Conservation (phyloP, 306 rosid genomes). For the Quercus gilva region DNA sequence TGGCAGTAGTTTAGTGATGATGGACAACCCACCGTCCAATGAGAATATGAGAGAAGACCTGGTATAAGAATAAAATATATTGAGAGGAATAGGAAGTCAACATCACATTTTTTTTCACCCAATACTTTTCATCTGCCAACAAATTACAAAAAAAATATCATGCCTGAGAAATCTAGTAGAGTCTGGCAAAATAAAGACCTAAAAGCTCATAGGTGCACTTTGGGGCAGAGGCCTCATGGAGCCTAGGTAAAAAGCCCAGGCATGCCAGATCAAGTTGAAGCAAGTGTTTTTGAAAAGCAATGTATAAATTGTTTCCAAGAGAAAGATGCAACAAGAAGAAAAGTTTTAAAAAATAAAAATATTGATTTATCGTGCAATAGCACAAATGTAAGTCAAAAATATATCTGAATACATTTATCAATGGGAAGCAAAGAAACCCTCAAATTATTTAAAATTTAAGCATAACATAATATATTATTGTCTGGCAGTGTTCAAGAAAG, state of each 20-base stretch:
- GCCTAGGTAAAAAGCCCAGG: neutral
- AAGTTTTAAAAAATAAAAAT: no score
- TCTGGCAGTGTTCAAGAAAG: neutral
- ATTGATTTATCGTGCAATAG: no score
- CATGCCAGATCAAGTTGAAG: neutral
- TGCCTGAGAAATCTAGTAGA: neutral
- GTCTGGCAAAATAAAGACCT: neutral
- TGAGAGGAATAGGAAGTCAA: neutral
- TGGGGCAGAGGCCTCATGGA: neutral
- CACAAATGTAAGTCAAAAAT: no score
- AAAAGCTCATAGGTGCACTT: neutral
- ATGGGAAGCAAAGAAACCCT: neutral
- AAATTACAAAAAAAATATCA: neutral
- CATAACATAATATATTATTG: neutral
- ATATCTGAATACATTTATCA: neutral
- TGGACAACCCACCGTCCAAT: neutral
- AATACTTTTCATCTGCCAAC: neutral
- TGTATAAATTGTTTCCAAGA: no score
- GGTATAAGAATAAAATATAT: neutral
- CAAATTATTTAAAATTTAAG: neutral
- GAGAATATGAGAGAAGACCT: neutral
- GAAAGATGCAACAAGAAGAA: no score
- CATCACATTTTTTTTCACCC: neutral
- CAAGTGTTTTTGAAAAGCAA: neutral
- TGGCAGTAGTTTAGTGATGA: neutral